Evolutionary conservation across 2,329 filamentous ascomycete species (phyloP).

Genomic region (Xylaria sp.): DNA sequence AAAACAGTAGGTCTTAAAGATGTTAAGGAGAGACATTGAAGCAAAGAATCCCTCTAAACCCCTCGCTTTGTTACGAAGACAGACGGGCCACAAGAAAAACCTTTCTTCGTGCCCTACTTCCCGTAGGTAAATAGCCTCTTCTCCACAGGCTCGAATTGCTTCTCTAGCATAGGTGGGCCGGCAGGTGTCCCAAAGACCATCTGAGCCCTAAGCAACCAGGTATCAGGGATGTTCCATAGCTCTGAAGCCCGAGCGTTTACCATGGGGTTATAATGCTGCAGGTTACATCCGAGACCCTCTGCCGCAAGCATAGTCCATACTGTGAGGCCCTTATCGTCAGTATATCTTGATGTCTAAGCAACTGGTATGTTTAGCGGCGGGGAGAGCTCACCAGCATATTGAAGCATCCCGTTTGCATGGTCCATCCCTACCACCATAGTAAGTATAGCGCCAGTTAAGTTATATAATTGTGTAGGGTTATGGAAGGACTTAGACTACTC

Average conservation of each 20-base stretch:
- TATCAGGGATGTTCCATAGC: slow-evolving; percentile 16
- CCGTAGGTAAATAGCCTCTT: slow-evolving; percentile 15
- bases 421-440: slow-evolving; percentile 13
- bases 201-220: slow-evolving; percentile 17
- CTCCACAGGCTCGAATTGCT: slow-evolving; percentile 6
- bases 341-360: background rate
- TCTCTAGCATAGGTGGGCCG: slow-evolving; percentile 8
- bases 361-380: background rate
- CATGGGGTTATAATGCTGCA: slow-evolving; percentile 27
- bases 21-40: background rate
- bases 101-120: background rate
- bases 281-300: slow-evolving; percentile 21
- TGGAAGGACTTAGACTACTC: background rate
- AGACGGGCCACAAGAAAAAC: background rate
- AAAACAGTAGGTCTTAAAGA: background rate
- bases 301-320: slow-evolving; percentile 23
- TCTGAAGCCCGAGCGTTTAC: slow-evolving; percentile 4
- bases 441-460: background rate
- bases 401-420: slow-evolving; percentile 22
- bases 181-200: slow-evolving; percentile 24
- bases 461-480: too few species aligned
- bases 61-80: background rate
- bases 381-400: slow-evolving; percentile 19
- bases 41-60: background rate
- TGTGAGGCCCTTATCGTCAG: background rate